Evolutionary conservation across 139 green algal genomes (phyloP).

Genomic region (Coelastrella sp.): DNA sequence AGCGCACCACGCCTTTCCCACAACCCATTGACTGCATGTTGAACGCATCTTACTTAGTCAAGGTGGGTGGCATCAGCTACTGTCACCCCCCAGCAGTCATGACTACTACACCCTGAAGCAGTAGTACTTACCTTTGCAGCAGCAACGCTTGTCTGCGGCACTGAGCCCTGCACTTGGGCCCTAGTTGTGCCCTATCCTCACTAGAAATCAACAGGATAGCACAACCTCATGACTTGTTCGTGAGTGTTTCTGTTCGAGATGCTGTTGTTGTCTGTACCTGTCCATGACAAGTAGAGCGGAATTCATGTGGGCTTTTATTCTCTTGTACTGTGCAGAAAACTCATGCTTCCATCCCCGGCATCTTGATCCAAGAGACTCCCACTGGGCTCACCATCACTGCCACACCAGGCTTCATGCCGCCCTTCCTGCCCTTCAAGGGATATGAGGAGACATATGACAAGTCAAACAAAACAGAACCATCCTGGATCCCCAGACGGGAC

Average conservation of each 20-base stretch:
- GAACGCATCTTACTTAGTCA: slow-evolving; percentile 29
- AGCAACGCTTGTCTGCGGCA: too few species aligned
- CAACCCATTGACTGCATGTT: slow-evolving; percentile 64
- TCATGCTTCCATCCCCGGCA: slow-evolving; percentile 25
- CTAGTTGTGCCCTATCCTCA: too few species aligned
- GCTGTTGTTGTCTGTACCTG: background rate
- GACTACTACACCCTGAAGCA: background rate
- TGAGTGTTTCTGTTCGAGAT: background rate
- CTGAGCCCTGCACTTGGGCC: too few species aligned
- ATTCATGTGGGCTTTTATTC: too few species aligned
- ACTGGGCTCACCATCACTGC: slow-evolving; percentile 5
- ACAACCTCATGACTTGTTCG: too few species aligned
- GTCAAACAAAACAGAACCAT: background rate
- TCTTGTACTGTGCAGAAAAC: background rate
- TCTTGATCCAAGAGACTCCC: slow-evolving; percentile 17
- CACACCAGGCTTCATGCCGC: slow-evolving; percentile 21
- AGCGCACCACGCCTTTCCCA: slow-evolving; percentile 52
- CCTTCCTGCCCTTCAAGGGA: background rate
- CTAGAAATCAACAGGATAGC: too few species aligned
- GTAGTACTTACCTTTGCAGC: too few species aligned
- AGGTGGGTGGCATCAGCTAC: too few species aligned
- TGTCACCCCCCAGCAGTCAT: background rate
- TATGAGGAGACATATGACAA: slow-evolving; percentile 45
- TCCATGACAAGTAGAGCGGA: too few species aligned
- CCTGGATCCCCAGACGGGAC: slow-evolving; percentile 1